Percentiles rank a stretch among this genome's conserved stretches.
Conservation (phyloP, 352 stramenopile species). For the Elongisporangium undulatum region DNA sequence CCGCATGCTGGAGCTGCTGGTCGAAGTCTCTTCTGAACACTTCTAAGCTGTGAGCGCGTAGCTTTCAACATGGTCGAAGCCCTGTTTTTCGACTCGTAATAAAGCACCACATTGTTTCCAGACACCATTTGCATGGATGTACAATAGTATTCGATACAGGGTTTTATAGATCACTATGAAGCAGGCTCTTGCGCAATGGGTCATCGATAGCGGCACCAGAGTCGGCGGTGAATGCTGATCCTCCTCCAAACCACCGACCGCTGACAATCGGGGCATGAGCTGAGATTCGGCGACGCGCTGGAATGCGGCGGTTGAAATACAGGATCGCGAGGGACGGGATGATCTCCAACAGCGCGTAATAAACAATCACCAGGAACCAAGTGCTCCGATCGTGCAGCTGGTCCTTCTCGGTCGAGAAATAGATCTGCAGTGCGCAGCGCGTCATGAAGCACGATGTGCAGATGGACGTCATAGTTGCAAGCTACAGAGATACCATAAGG, state of each 20-base stretch:
- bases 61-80: neutral
- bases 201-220: slow-evolving; percentile 9
- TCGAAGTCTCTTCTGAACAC: slow-evolving; percentile 56
- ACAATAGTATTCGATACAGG: neutral
- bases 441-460: slow-evolving; percentile 81
- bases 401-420: slow-evolving; percentile 58
- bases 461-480: slow-evolving; percentile 76
- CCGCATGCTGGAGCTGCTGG: slow-evolving; percentile 86
- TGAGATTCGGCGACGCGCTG: slow-evolving; percentile 23
- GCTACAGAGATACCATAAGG: slow-evolving; percentile 7
- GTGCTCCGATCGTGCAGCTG: slow-evolving; percentile 75
- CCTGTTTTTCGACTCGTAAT: neutral
- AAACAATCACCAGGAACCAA: slow-evolving; percentile 78
- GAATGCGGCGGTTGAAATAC: slow-evolving; percentile 82
- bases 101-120: neutral
- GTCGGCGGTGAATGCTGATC: neutral
- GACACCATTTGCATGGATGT: neutral
- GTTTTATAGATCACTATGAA: slow-evolving; percentile 9
- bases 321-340: slow-evolving; percentile 69
- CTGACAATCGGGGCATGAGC: neutral
- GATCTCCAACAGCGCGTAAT: slow-evolving; percentile 80
- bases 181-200: slow-evolving; percentile 43
- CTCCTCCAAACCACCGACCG: neutral
- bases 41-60: slow-evolving; percentile 2
- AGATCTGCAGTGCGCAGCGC: slow-evolving; percentile 64